Evolutionary conservation across 164 flowering plant genomes (phyloP).

Genomic region (Stephania japonica): DNA sequence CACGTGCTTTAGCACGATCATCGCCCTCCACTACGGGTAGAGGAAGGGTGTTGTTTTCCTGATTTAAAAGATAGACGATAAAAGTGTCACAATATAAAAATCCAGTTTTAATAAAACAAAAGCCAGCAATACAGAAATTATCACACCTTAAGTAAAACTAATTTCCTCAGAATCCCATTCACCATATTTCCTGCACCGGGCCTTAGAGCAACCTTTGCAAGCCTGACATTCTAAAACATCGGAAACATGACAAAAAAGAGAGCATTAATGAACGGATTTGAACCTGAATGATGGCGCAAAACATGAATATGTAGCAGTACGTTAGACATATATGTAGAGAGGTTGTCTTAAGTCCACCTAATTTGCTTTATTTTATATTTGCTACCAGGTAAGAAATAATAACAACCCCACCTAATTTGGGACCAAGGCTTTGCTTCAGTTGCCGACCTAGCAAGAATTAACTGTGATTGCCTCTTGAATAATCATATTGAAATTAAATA

Average conservation of each 20-base stretch:
- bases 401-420: too few species aligned
- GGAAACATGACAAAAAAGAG: not conserved
- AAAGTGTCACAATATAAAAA: constrained; percentile 3
- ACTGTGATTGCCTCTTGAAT: not conserved
- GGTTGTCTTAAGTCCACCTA: too few species aligned
- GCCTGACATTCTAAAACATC: constrained; percentile 68
- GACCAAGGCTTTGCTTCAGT: too few species aligned
- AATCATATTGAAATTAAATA: not conserved
- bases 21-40: constrained; percentile 75
- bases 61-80: constrained; percentile 8
- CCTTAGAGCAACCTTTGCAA: constrained; percentile 81
- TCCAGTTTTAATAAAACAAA: not conserved
- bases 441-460: not conserved
- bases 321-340: not conserved
- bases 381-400: too few species aligned
- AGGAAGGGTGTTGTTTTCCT: constrained; percentile 76
- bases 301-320: not conserved
- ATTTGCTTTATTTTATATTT: too few species aligned
- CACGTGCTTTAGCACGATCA: constrained; percentile 84
- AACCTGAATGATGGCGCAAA: not conserved
- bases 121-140: constrained; percentile 2
- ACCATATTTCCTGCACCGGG: constrained; percentile 97
- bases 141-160: constrained; percentile 63
- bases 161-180: constrained; percentile 79
- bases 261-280: constrained; percentile 1